These are phyloP conservation scores for Umbelopsis sp. DNA, from an alignment of 192 early-diverging fungal species.

Conservation along the genomic window DNA sequence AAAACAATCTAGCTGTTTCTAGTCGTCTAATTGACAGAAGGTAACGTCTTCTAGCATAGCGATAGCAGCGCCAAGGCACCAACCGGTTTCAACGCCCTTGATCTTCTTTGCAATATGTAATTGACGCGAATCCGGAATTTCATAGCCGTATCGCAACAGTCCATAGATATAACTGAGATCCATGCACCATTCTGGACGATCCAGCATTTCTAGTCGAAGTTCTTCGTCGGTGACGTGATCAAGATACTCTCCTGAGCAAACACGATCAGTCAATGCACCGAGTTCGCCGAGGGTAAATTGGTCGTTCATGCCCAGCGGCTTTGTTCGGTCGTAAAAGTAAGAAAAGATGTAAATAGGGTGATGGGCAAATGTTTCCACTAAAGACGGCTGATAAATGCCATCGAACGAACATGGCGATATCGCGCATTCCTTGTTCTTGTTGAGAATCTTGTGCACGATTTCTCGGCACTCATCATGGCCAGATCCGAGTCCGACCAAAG, in stretches of 20 bases:
- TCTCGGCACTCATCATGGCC: constrained; percentile 25
- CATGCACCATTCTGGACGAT: constrained; percentile 81
- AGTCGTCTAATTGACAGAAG: constrained; percentile 34
- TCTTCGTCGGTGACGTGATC: constrained; percentile 40
- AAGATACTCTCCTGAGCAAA: constrained; percentile 56
- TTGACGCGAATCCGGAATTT: constrained; percentile 66
- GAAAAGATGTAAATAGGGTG: constrained; percentile 85
- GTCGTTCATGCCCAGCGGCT: constrained; percentile 57
- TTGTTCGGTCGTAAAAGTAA: constrained; percentile 85
- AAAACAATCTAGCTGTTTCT: not conserved
- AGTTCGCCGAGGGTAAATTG: constrained; percentile 66
- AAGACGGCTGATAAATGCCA: constrained; percentile 78
- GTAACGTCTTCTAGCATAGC: constrained; percentile 68
- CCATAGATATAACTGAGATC: constrained; percentile 89
- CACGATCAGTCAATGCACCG: constrained; percentile 55
- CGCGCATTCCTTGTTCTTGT: constrained; percentile 58
- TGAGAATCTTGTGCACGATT: constrained; percentile 58
- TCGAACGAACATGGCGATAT: constrained; percentile 74
- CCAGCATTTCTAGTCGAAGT: constrained; percentile 42
- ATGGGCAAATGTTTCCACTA: constrained; percentile 58
- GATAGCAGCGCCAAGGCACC: constrained; percentile 94
- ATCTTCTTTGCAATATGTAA: constrained; percentile 92
- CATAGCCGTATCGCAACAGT: constrained; percentile 84
- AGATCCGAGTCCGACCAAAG: not conserved
- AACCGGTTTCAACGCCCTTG: constrained; percentile 90